Evolutionary conservation across 352 stramenopile species (phyloP), one percentile per base, ranked within the genome.

Genomic region (Phytopythium kandeliae): DNA sequence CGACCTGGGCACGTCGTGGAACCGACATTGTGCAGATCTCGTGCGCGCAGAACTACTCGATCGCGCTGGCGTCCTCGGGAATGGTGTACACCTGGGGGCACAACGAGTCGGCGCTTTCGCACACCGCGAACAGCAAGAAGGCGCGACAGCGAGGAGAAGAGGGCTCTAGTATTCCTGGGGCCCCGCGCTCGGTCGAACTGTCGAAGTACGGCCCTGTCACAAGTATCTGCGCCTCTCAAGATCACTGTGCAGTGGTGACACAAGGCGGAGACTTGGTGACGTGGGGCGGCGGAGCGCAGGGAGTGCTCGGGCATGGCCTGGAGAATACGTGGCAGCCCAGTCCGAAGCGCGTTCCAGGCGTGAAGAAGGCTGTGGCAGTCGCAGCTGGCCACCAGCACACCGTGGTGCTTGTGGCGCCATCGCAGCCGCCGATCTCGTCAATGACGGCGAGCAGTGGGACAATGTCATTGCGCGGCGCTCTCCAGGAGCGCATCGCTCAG

Each of bases 41-140:
- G 17, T 93, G 78, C 38, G 82, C 82, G 13, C 75, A 74, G 35
- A 86, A 89, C 35, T 79, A 93, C 44, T 91, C 79, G 11, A 93
- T 93, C 26, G 82, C 78, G 11, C 56, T 91, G n/a, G 72, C 63
- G 28, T 61, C 67, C 24, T 71, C 67, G 24, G 82, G 82, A 17
- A 68, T 67, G 2, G 82, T 93, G 0, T 91, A 80, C 52, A 89
- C 78, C 17, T 93, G 82, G 79, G 74, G 82, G 0, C 77, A 87
- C 51, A 86, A 87, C 54, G 69, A 66, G 28, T 72, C 78, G 31
- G 74, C 78, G 44, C 69, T 89, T 1, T 87, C 76, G 25, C 73
- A 87, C 33, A 57, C 7, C 46, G 31, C 22, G 24, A 57, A 36
- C 9, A 45, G 34, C 33, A 59, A 58, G 5, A 51, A 41, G 22